A percentile compares a stretch with the other conserved stretches of the same genome.
Conservation (phyloP, 2,329 filamentous ascomycete species). For the Pseudovirgaria hyperparasitica region DNA sequence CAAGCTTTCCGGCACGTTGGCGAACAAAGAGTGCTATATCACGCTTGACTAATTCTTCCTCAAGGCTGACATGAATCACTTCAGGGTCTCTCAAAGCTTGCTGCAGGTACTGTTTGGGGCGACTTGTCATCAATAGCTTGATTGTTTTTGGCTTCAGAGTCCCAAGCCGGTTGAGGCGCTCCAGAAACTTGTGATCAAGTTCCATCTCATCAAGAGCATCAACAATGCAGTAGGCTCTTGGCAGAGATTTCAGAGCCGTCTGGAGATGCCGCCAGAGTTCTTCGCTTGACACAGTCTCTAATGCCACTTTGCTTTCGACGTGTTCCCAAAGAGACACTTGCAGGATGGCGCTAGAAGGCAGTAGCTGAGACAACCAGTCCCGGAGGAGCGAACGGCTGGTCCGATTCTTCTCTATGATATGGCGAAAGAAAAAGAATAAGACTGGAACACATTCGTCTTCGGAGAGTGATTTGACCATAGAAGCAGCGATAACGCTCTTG, state of each 20-base stretch:
- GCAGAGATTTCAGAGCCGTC: slow-evolving; percentile 4
- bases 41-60: slow-evolving; percentile 21
- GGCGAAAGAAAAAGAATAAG: slow-evolving; percentile 12
- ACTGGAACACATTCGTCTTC: slow-evolving; percentile 4
- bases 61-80: slow-evolving; percentile 25
- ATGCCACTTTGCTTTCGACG: no score
- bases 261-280: no score
- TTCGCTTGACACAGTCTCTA: no score
- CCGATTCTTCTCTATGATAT: slow-evolving; percentile 12
- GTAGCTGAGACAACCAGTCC: slow-evolving; percentile 1
- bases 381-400: slow-evolving; percentile 3
- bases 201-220: slow-evolving; percentile 39
- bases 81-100: slow-evolving; percentile 12
- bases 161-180: slow-evolving; percentile 20
- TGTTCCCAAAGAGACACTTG: background rate
- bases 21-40: slow-evolving; percentile 30
- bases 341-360: background rate
- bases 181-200: slow-evolving; percentile 24
- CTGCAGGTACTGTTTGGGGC: slow-evolving; percentile 23
- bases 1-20: slow-evolving; percentile 10
- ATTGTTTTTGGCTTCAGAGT: slow-evolving; percentile 16
- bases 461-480: slow-evolving; percentile 1
- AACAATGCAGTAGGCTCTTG: slow-evolving; percentile 25
- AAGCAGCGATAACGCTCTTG: slow-evolving; percentile 13
- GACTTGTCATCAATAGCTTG: slow-evolving; percentile 34